Evolutionary conservation across 2,329 filamentous ascomycete genomes (phyloP).

Genomic region (Tolypocladium album): DNA sequence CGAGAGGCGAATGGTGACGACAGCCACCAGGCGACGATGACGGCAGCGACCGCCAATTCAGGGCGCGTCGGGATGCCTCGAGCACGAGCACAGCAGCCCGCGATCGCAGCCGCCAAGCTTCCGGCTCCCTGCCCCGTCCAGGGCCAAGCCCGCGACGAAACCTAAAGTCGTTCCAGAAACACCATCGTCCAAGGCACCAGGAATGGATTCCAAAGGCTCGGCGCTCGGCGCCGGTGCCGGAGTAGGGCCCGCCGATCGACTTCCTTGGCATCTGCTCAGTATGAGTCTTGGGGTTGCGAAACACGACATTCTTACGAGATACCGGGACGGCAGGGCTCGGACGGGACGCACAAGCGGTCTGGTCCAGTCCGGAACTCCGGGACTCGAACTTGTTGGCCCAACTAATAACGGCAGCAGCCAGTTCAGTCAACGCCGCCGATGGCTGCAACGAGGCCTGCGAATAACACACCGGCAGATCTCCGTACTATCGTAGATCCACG

Average conservation of each 20-base stretch:
- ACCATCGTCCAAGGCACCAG: not conserved
- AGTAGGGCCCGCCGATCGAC: too few relatives aligned
- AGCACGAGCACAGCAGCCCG: not conserved
- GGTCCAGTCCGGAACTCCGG: not conserved
- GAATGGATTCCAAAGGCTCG: not conserved
- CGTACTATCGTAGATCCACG: not conserved
- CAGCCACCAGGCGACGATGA: not conserved
- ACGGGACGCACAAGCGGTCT: not conserved
- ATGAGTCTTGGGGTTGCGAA: not conserved
- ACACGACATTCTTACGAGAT: not conserved
- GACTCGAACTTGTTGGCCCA: not conserved
- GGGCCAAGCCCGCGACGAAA: not conserved
- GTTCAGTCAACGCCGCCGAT: not conserved
- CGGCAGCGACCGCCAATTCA: not conserved
- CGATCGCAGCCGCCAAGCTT: not conserved
- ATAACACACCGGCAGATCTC: too few relatives aligned
- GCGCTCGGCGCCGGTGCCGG: too few relatives aligned
- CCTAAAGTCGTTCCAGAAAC: not conserved
- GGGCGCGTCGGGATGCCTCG: not conserved
- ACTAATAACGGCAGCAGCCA: not conserved
- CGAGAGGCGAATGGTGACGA: not conserved
- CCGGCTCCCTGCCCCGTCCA: not conserved
- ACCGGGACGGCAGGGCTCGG: not conserved
- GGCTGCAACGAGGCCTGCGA: not conserved
- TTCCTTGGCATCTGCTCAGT: not conserved